Evolutionary conservation across 202 grass and related monocot species (phyloP), one percentile per base, ranked within the genome.

Genomic region (Zoysia matrella): DNA sequence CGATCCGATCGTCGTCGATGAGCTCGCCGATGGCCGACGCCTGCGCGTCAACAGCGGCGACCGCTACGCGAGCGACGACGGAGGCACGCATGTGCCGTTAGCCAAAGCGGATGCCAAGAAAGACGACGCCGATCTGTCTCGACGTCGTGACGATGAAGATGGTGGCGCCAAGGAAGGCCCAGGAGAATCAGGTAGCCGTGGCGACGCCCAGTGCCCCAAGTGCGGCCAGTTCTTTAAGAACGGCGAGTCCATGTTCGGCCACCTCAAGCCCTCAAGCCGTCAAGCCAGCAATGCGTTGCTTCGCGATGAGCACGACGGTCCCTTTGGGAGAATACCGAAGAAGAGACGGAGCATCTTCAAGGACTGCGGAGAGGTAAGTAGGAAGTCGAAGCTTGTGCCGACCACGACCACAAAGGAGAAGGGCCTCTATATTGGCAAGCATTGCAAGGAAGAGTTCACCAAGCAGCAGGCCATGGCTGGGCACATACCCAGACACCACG

Each of bases 381-480:
- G 3, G 60, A 78, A 68, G 67, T 8, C 13, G 39, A 89, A 84
- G 56, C 12, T 43, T n/a, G 60, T 4, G 70, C 5, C n/a, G 4
- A 41, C 47, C 48, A 60, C 30, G 0, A 86, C 22, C 22, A 22
- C 22, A 22, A 22, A 61, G 73, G 73, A 61, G 68, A 86, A 73
- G 79, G 67, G 61, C 6, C 67, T 68, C 1, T 86, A 89, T 47
- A 16, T n/a, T 16, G 86, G 83, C 88, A 89, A 86, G 74, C 62
- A 79, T 4, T 85, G 88, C 83, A 36, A 36, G 8, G 47, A 40
- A 15, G 83, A 79, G 56, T 87, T 87, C 71, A 3, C 69, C 7
- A 87, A 84, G 0, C 74, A 82, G 36, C 87, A 93, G 79, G 91
- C 87, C 13, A 44, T 87, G 13, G 91, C 84, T 1, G 91, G 91